Conservation (phyloP, 2,329 filamentous ascomycete genomes). For the Fusarium sp. region DNA sequence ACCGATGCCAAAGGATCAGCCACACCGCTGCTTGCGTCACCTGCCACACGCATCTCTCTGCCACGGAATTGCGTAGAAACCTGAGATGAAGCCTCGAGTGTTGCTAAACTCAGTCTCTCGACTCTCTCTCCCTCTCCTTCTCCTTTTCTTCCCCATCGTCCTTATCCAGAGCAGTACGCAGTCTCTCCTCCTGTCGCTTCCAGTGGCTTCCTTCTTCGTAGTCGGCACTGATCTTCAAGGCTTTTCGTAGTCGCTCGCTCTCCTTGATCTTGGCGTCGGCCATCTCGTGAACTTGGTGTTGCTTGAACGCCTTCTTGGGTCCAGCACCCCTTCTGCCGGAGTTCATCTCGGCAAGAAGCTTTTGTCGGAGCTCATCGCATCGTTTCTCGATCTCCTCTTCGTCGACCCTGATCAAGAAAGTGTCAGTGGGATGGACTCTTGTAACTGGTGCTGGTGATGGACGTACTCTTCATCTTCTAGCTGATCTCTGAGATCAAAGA, state of each 20-base stretch:
- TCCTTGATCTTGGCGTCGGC: constrained; percentile 97
- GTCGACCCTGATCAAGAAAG: constrained; percentile 67
- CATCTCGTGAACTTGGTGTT: constrained; percentile 95
- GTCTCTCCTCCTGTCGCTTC: constrained; percentile 82
- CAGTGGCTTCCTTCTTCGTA: constrained; percentile 90
- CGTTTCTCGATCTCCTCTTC: constrained; percentile 90
- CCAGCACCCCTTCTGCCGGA: constrained; percentile 48
- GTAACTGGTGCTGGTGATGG: not conserved
- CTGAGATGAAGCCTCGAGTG: not conserved
- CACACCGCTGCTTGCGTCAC: not conserved
- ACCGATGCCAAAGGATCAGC: not conserved
- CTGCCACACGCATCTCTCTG: not conserved
- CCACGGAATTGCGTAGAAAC: not conserved
- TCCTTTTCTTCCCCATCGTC: constrained; percentile 54
- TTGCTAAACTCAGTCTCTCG: constrained; percentile 19
- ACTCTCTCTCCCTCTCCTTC: constrained; percentile 49
- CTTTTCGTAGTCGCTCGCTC: constrained; percentile 87
- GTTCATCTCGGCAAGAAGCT: constrained; percentile 55
- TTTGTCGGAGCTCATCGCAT: constrained; percentile 57
- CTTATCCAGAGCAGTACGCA: constrained; percentile 58
- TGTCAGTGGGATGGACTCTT: constrained; percentile 12
- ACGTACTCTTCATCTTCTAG: constrained; percentile 89
- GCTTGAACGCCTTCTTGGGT: constrained; percentile 74
- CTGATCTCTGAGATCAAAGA: constrained; percentile 88
- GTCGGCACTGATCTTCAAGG: constrained; percentile 86